Evolutionary conservation across 805 yeast genomes (phyloP), one percentile per base, ranked within the genome.

Genomic region (Groenewaldozyma tartarivorans): DNA sequence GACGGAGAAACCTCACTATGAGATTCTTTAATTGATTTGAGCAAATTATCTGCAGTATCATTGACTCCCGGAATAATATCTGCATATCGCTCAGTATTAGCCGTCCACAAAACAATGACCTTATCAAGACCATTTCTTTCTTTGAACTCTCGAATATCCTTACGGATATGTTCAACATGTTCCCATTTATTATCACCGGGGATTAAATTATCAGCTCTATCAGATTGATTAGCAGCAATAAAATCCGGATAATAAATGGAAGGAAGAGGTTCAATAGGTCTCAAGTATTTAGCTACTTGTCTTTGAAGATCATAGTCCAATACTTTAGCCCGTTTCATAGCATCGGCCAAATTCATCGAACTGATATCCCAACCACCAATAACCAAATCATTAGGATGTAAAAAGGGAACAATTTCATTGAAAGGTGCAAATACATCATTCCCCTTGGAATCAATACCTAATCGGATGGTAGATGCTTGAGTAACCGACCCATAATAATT

Each of bases 291-390:
- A 43, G 69, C 69, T 55, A 88, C 74, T 66, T 86, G 75, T 48
- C 75, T 70, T 69, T 85, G 95, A 58, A 88, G 74, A 53, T 80
- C 86, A 51, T 75, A 78, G 56, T 87, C 96, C 54, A 88, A 74
- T 20, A 88, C 97, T 60, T 83, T 67, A 35, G 96, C 80, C 57
- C 95, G 78, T 59, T 73, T 71, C 80, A 85, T 80, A 34, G 96
- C 90, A 29, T 78, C 75, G 46, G 75, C 76, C 55, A 88, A 68
- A 54, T 81, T 75, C 44, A 72, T 69, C 44, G 75, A 71, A 55
- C 76, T 79, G 65, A 88, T 88, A 64, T 88, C 97, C 97, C 97
- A 88, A 44, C 97, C 97, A 38, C 90, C 76, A 49, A 88, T 76
- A 44, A 85, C 80, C 53, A 88, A 76, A 62, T 90, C 95, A 56